Percentiles rank a stretch among this genome's conserved stretches.
These are phyloP conservation scores for Malassezia yamatoensis DNA, from an alignment of 1,284 basidiomycete species.

Conservation along the genomic window DNA sequence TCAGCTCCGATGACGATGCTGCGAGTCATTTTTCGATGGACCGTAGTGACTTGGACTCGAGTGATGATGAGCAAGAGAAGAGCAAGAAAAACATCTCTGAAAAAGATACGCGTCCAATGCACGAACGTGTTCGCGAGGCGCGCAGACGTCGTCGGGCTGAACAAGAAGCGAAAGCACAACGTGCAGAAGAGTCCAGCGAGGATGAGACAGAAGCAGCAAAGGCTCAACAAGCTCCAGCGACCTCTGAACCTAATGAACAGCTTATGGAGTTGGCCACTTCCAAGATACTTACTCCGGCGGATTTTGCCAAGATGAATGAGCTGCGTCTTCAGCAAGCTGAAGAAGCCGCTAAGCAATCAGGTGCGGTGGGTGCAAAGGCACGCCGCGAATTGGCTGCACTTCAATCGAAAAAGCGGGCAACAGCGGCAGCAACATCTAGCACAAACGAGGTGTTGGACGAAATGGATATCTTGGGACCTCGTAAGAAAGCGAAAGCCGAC, in stretches of 20 bases:
- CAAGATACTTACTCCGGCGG: slow-evolving; percentile 95
- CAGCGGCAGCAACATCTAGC: slow-evolving; percentile 6
- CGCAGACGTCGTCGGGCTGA: slow-evolving; percentile 21
- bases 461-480: slow-evolving; percentile 69
- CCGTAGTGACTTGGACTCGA: slow-evolving; percentile 68
- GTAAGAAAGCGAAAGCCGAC: slow-evolving; percentile 84
- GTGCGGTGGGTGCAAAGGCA: slow-evolving; percentile 30
- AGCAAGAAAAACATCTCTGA: slow-evolving; percentile 6
- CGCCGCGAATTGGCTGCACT: slow-evolving; percentile 55
- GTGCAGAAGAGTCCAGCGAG: slow-evolving; percentile 24
- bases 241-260: slow-evolving; percentile 24
- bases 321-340: slow-evolving; percentile 68
- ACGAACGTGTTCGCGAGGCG: slow-evolving; percentile 23
- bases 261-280: slow-evolving; percentile 57
- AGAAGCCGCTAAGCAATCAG: slow-evolving; percentile 52
- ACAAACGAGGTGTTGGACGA: slow-evolving; percentile 47
- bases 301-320: slow-evolving; percentile 86
- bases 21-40: slow-evolving; percentile 53
- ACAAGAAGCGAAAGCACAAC: slow-evolving; percentile 29
- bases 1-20: slow-evolving; percentile 63
- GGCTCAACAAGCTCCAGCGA: slow-evolving; percentile 21
- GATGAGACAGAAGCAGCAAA: slow-evolving; percentile 36
- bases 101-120: slow-evolving; percentile 11
- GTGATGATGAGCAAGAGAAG: slow-evolving; percentile 42
- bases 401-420: slow-evolving; percentile 58